Percentiles rank a stretch among this genome's conserved stretches.
phyloP scores from a whole-genome alignment of 1,284 basidiomycete genomes.

The Takashimella koratensis region DNA sequence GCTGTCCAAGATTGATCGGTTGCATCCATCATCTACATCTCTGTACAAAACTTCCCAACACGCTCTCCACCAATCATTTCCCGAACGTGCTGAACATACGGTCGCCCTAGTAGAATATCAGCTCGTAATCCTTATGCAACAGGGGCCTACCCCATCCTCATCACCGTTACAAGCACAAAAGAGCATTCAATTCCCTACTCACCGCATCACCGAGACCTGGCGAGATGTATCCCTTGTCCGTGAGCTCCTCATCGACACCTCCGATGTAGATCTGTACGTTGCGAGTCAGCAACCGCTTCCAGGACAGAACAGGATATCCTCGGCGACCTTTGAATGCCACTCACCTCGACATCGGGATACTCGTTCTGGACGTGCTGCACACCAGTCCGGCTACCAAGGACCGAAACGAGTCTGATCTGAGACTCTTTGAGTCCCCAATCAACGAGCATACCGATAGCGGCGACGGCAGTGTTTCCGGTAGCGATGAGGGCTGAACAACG shows the following conservation, averaged over 20 bases:
- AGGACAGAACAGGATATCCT: not conserved
- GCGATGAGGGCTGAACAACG: constrained; percentile 66
- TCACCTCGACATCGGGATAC: constrained; percentile 77
- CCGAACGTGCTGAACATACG: constrained; percentile 61
- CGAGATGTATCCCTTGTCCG: constrained; percentile 67
- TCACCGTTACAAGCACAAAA: constrained; percentile 1
- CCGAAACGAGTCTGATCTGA: constrained; percentile 75
- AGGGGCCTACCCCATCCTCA: no score
- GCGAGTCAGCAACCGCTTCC: not conserved
- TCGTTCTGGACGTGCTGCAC: constrained; percentile 62
- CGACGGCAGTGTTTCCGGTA: constrained; percentile 87
- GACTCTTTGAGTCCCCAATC: constrained; percentile 72
- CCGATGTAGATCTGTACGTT: constrained; percentile 77
- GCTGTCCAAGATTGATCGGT: no score
- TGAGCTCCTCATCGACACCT: constrained; percentile 70
- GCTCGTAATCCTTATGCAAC: no score
- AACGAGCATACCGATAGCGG: constrained; percentile 74
- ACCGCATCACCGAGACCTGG: constrained; percentile 88
- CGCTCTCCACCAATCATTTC: no score
- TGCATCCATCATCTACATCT: no score
- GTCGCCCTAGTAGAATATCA: constrained; percentile 55
- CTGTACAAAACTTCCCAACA: no score
- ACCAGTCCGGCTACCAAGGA: constrained; percentile 75
- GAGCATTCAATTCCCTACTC: constrained; percentile 29
- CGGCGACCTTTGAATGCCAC: constrained; percentile 9